These are phyloP conservation scores for Eucommia ulmoides DNA, from an alignment of 257 asterid species.

Conservation along the genomic window DNA sequence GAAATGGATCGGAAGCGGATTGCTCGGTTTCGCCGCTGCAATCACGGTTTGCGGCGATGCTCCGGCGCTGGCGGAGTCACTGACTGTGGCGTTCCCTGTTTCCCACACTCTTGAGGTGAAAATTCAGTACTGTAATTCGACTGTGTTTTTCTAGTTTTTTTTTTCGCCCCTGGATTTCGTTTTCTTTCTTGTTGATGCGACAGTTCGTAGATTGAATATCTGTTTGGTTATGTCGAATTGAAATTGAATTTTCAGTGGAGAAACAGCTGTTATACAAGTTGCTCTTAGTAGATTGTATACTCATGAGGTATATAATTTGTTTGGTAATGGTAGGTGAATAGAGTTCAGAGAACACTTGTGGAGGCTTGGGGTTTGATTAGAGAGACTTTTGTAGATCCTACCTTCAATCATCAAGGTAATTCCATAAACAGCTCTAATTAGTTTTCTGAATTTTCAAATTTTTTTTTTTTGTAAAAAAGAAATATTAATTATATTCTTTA, in stretches of 20 bases:
- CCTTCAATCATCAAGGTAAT: slow-evolving; percentile 97
- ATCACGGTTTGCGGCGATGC: slow-evolving; percentile 36
- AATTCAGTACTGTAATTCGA: too few relatives aligned
- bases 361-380: slow-evolving; percentile 96
- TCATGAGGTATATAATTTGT: slow-evolving; percentile 5
- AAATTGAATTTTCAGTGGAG: too few relatives aligned
- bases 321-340: slow-evolving; percentile 65
- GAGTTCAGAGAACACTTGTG: slow-evolving; percentile 85
- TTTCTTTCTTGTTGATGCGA: too few relatives aligned
- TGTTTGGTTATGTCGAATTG: too few relatives aligned
- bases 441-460: too few relatives aligned
- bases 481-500: too few relatives aligned
- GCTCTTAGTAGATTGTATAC: too few relatives aligned
- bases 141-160: too few relatives aligned
- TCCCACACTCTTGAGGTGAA: slow-evolving; percentile 89
- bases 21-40: slow-evolving; percentile 67
- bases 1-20: slow-evolving; percentile 41
- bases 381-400: slow-evolving; percentile 93
- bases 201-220: too few relatives aligned
- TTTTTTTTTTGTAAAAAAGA: too few relatives aligned
- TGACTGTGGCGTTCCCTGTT: slow-evolving; percentile 87
- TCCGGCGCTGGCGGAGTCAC: slow-evolving; percentile 61
- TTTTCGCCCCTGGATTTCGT: too few relatives aligned
- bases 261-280: background rate
- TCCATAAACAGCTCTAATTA: too few relatives aligned